Percentiles rank a stretch among this genome's conserved stretches.
These are phyloP conservation scores for Pythium inflatum DNA, from an alignment of 352 stramenopile genomes.

Conservation along the genomic window DNA sequence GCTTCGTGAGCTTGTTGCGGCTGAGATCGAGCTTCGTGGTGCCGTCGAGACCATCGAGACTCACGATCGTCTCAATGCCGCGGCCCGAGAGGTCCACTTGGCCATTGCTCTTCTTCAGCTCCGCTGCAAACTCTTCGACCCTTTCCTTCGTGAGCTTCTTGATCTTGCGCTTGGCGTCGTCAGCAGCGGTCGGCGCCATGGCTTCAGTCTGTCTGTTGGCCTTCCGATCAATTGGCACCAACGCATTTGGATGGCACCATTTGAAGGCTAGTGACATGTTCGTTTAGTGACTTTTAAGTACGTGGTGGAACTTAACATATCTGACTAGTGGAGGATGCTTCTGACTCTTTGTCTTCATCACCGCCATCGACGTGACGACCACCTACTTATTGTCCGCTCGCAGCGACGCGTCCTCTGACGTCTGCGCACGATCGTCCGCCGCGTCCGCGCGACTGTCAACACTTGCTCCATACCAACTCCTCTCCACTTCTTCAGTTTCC, in stretches of 20 bases:
- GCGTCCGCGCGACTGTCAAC: too few species aligned
- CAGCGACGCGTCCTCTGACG: too few species aligned
- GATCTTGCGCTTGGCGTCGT: conserved; percentile 67
- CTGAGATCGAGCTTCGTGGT: conserved; percentile 82
- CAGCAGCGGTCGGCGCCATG: conserved; percentile 24
- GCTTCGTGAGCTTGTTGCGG: conserved; percentile 86
- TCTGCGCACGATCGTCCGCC: neutral
- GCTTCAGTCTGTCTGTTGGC: too few species aligned
- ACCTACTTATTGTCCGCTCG: too few species aligned
- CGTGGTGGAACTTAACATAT: neutral
- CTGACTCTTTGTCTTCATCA: neutral
- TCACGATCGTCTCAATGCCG: conserved; percentile 84
- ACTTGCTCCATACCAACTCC: too few species aligned
- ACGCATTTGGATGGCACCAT: too few species aligned
- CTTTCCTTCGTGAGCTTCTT: conserved; percentile 90
- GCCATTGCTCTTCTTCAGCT: conserved; percentile 56
- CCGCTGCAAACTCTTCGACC: conserved; percentile 51
- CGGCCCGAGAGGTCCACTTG: conserved; percentile 65
- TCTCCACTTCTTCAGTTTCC: too few species aligned
- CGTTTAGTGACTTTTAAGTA: conserved; percentile 6
- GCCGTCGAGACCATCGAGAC: conserved; percentile 60
- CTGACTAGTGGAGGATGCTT: neutral
- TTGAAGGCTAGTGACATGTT: too few species aligned
- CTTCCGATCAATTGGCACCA: conserved; percentile 31
- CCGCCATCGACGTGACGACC: too few species aligned